Evolutionary conservation across 306 rosid genomes (phyloP).

Genomic region (Casuarina glauca): DNA sequence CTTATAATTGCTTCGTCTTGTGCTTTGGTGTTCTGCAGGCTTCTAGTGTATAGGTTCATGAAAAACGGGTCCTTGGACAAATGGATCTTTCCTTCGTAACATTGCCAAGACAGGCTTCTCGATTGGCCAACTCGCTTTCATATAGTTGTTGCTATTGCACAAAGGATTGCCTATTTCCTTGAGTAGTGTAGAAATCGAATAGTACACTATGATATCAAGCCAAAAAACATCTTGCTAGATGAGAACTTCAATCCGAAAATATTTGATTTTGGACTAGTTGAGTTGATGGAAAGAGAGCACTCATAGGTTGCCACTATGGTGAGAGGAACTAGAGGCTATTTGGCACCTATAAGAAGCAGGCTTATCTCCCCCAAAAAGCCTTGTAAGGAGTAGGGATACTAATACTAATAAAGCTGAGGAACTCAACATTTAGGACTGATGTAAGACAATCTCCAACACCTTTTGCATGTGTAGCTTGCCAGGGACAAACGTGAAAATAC

Average conservation of each 20-base stretch:
- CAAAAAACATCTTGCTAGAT: constrained; percentile 82
- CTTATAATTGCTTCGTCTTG: constrained; percentile 3
- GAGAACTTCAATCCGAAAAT: constrained; percentile 87
- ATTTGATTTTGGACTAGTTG: constrained; percentile 91
- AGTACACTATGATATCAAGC: constrained; percentile 92
- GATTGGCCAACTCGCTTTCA: constrained; percentile 76
- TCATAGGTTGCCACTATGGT: constrained; percentile 94
- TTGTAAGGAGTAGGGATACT: no score
- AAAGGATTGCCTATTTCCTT: constrained; percentile 90
- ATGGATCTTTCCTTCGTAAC: constrained; percentile 73
- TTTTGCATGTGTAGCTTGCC: no score
- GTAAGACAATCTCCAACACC: no score
- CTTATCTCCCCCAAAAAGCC: no score
- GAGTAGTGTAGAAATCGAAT: constrained; percentile 86
- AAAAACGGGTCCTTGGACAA: constrained; percentile 90
- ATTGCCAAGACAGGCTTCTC: constrained; percentile 47
- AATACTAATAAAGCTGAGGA: no score
- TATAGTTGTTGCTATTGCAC: constrained; percentile 72
- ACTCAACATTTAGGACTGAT: no score
- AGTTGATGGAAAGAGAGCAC: constrained; percentile 93
- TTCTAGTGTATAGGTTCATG: constrained; percentile 84
- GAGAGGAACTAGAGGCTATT: constrained; percentile 92
- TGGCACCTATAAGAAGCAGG: constrained; percentile 43
- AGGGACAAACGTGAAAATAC: no score
- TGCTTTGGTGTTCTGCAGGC: constrained; percentile 45